Evolutionary conservation across 2,329 filamentous ascomycete species (phyloP).

Genomic region (Apiospora saccharicola): DNA sequence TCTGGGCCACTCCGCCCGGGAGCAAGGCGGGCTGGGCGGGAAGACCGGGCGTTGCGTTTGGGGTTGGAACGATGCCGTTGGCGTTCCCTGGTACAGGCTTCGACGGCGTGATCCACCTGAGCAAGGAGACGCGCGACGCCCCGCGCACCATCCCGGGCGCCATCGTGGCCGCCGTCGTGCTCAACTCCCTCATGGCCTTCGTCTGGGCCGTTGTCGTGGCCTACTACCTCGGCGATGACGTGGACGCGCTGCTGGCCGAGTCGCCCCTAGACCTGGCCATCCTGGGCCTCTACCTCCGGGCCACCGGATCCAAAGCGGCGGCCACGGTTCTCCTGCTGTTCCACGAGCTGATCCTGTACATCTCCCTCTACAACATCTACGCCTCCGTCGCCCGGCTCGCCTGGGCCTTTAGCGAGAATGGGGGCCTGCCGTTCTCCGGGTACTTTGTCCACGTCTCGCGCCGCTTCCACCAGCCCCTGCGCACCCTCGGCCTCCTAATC

Average conservation of each 20-base stretch:
- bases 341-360: background rate
- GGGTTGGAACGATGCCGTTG: constrained; percentile 20
- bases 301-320: background rate
- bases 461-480: background rate
- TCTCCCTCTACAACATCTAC: background rate
- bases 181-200: background rate
- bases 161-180: background rate
- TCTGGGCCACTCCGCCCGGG: constrained; percentile 10
- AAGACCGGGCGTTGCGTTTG: constrained; percentile 20
- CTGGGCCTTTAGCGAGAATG: background rate
- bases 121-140: constrained; percentile 22
- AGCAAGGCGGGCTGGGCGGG: constrained; percentile 4
- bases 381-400: background rate
- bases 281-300: background rate
- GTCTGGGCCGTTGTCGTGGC: background rate
- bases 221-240: constrained; percentile 9
- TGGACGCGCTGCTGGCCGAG: background rate
- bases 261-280: background rate
- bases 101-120: constrained; percentile 24
- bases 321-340: background rate
- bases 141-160: constrained; percentile 18
- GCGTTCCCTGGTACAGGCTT: constrained; percentile 19
- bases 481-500: background rate
- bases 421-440: background rate
- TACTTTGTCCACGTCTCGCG: background rate